These are phyloP conservation scores for Pichia membranifaciens DNA, from an alignment of 805 yeast species.

Conservation along the genomic window DNA sequence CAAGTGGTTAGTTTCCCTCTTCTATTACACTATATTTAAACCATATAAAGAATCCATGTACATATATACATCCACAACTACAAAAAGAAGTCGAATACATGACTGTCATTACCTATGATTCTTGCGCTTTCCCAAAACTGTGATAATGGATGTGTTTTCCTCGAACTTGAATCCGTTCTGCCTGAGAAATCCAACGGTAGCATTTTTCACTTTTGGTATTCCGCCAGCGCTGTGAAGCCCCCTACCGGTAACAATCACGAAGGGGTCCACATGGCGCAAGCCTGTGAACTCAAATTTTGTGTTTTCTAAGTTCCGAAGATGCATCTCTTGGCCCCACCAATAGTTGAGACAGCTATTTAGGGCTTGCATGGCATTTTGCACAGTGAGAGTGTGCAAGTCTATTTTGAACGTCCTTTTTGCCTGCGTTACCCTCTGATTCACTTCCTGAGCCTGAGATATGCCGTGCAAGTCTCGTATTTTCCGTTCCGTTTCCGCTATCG, in stretches of 20 bases:
- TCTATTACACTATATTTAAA: too few relatives aligned
- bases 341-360: constrained; percentile 32
- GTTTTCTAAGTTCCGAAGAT: constrained; percentile 34
- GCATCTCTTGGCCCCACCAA: constrained; percentile 64
- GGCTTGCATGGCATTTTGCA: constrained; percentile 40
- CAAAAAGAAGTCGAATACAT: too few relatives aligned
- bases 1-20: too few relatives aligned
- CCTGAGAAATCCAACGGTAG: constrained; percentile 38
- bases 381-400: constrained; percentile 55
- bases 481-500: neutral
- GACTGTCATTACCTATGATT: neutral
- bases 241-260: constrained; percentile 57
- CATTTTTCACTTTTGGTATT: constrained; percentile 39
- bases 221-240: constrained; percentile 66
- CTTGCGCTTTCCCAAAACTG: constrained; percentile 37
- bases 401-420: constrained; percentile 26
- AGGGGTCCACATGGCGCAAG: constrained; percentile 38
- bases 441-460: neutral
- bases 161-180: constrained; percentile 36
- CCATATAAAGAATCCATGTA: constrained; percentile 5
- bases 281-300: constrained; percentile 33
- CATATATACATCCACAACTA: neutral
- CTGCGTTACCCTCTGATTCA: neutral
- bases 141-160: constrained; percentile 41
- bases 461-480: neutral